Conservation (phyloP, 1,284 basidiomycete species). For the Fistulina hepatica region DNA sequence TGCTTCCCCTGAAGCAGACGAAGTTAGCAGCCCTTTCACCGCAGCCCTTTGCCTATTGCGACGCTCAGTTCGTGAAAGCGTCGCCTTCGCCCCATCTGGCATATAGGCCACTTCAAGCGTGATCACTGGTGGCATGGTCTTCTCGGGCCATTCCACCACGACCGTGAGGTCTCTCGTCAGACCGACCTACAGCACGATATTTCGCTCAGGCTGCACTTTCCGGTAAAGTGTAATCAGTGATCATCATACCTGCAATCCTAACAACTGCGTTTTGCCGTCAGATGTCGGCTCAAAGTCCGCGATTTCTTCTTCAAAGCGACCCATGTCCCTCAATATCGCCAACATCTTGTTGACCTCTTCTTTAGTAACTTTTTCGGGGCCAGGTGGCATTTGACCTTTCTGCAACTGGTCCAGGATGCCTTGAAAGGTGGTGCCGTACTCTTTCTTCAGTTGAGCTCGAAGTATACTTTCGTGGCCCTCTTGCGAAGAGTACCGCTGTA, state of each 20-base stretch:
- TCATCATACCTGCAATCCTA: too few relatives aligned
- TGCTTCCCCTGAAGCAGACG: too few relatives aligned
- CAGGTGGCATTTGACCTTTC: background rate
- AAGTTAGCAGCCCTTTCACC: too few relatives aligned
- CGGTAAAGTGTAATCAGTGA: background rate
- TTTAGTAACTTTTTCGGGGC: conserved; percentile 6
- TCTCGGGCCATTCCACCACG: conserved; percentile 7
- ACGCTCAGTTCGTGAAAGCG: too few relatives aligned
- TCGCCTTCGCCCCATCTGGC: too few relatives aligned
- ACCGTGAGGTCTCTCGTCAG: conserved; percentile 11
- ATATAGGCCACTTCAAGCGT: too few relatives aligned
- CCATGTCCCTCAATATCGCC: conserved; percentile 2
- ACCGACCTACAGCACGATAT: conserved; percentile 9
- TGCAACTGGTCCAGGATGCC: conserved; percentile 5
- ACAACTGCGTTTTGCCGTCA: too few relatives aligned
- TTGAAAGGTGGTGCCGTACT: conserved; percentile 10
- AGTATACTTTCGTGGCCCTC: conserved; percentile 4
- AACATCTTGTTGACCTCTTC: conserved; percentile 7
- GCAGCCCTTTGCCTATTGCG: too few relatives aligned
- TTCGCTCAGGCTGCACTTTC: background rate
- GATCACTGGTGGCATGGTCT: background rate
- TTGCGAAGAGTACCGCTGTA: conserved; percentile 9
- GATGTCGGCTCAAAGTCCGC: too few relatives aligned
- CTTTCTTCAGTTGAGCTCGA: conserved; percentile 7
- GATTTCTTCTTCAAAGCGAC: conserved; percentile 11